A percentile compares a stretch with the other conserved stretches of the same genome.
Conservation (phyloP, 2,329 filamentous ascomycete genomes). For the Fusarium sp. region DNA sequence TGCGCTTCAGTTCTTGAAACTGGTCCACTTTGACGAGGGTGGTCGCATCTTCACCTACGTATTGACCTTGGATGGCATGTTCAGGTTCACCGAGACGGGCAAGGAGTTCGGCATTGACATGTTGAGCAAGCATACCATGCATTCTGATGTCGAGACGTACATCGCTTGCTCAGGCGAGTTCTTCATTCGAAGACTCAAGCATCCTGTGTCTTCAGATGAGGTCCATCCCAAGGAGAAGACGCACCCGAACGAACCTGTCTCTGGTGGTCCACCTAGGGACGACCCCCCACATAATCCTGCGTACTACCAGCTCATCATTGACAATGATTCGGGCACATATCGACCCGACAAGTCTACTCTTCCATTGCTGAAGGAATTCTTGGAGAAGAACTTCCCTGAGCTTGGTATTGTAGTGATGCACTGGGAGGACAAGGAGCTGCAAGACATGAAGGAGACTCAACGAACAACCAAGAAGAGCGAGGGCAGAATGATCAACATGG, state of each 20-base stretch:
- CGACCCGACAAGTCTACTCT: slow-evolving; percentile 83
- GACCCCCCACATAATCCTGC: slow-evolving; percentile 58
- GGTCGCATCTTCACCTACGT: slow-evolving; percentile 93
- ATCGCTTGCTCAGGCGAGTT: slow-evolving; percentile 95
- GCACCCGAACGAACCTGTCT: slow-evolving; percentile 62
- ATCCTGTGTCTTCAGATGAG: slow-evolving; percentile 56
- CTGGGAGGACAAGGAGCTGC: slow-evolving; percentile 81
- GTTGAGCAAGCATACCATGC: slow-evolving; percentile 96
- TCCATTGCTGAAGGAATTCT: slow-evolving; percentile 75
- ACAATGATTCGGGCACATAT: slow-evolving; percentile 96
- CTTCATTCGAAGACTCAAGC: slow-evolving; percentile 78
- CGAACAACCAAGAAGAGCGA: slow-evolving; percentile 76
- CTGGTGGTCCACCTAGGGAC: slow-evolving; percentile 57
- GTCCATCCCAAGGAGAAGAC: slow-evolving; percentile 57
- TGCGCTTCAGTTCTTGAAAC: slow-evolving; percentile 82
- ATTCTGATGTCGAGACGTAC: slow-evolving; percentile 90
- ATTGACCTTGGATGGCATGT: slow-evolving; percentile 84
- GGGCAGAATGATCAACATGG: slow-evolving; percentile 62
- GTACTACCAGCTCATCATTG: slow-evolving; percentile 87
- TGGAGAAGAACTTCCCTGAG: slow-evolving; percentile 79
- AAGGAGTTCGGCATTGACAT: slow-evolving; percentile 96
- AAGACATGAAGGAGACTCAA: slow-evolving; percentile 81
- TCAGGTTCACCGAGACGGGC: slow-evolving; percentile 94
- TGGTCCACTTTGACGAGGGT: slow-evolving; percentile 87
- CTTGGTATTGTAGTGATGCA: slow-evolving; percentile 79